phyloP scores from a whole-genome alignment of 2,329 filamentous ascomycete genomes.

The Aspergillus terreus region DNA sequence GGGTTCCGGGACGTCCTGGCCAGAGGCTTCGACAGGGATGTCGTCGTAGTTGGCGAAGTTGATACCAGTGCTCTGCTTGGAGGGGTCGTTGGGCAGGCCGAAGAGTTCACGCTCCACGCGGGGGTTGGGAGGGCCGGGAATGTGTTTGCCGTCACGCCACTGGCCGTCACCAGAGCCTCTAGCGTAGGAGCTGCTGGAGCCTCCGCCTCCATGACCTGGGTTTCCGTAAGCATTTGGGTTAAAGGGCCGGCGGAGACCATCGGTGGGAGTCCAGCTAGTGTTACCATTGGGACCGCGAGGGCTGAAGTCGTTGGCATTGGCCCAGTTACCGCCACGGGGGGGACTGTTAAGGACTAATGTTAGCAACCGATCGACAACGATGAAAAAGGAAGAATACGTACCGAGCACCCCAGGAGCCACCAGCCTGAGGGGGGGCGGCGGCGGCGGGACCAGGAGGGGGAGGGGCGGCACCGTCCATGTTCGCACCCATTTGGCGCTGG shows the following conservation, averaged over 20 bases:
- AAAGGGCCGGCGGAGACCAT: slow-evolving; percentile 46
- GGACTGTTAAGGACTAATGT: slow-evolving; percentile 12
- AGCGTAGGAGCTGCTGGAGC: slow-evolving; percentile 45
- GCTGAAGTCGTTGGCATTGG: slow-evolving; percentile 56
- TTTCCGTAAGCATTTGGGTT: slow-evolving; percentile 61
- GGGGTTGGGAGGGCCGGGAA: slow-evolving; percentile 81
- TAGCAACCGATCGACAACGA: neutral
- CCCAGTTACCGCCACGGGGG: slow-evolving; percentile 47
- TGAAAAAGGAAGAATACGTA: slow-evolving; percentile 20
- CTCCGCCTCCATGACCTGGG: slow-evolving; percentile 43
- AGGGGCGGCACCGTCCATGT: slow-evolving; percentile 37
- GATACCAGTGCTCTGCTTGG: slow-evolving; percentile 96
- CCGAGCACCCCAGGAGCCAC: slow-evolving; percentile 32
- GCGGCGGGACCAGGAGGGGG: slow-evolving; percentile 21
- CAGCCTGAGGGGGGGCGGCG: slow-evolving; percentile 22
- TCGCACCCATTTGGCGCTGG: slow-evolving; percentile 33
- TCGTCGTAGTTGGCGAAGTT: slow-evolving; percentile 99
- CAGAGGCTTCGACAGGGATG: slow-evolving; percentile 96
- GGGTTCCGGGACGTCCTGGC: slow-evolving; percentile 86
- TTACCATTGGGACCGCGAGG: slow-evolving; percentile 41
- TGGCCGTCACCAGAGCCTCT: slow-evolving; percentile 90
- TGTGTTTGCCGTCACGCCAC: slow-evolving; percentile 96
- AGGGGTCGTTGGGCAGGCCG: slow-evolving; percentile 82
- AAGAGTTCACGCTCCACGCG: slow-evolving; percentile 95
- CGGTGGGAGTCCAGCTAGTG: slow-evolving; percentile 32